Percentiles rank a stretch among this genome's conserved stretches.
Evolutionary conservation across 2,329 filamentous ascomycete genomes (phyloP).

Genomic region (Nemania diffusa): DNA sequence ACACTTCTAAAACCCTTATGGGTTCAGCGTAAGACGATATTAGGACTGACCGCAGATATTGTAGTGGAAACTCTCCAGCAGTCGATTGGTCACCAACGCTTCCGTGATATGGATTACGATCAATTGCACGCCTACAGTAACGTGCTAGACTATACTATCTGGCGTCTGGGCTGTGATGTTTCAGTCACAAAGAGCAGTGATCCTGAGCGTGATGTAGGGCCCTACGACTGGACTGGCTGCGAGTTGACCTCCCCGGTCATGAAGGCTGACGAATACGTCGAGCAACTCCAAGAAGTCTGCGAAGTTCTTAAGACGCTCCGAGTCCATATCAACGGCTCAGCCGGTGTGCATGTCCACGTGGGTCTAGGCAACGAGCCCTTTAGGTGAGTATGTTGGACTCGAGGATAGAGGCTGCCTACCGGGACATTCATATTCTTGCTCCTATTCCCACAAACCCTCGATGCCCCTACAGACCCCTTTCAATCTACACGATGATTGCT

Average conservation of each 20-base stretch:
- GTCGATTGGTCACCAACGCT: constrained; percentile 17
- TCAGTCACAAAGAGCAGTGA: constrained; percentile 20
- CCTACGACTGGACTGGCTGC: constrained; percentile 35
- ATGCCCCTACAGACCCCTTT: neutral
- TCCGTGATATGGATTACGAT: constrained; percentile 33
- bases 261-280: constrained; percentile 23
- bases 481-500: neutral
- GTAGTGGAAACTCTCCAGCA: constrained; percentile 22
- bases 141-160: constrained; percentile 37
- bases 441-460: neutral
- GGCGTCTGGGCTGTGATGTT: constrained; percentile 38
- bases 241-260: constrained; percentile 44
- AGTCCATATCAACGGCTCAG: constrained; percentile 41
- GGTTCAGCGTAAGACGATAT: neutral
- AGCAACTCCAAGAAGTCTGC: constrained; percentile 38
- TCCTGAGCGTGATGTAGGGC: neutral
- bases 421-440: neutral
- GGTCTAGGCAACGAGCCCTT: constrained; percentile 44
- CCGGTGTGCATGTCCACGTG: constrained; percentile 44
- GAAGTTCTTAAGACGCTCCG: constrained; percentile 36
- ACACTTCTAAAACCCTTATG: neutral
- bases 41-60: neutral
- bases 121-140: constrained; percentile 33
- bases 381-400: constrained; percentile 5
- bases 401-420: too few species aligned